phyloP scores from a whole-genome alignment of 75 land plant genomes.

The Pinus albicaulis region DNA sequence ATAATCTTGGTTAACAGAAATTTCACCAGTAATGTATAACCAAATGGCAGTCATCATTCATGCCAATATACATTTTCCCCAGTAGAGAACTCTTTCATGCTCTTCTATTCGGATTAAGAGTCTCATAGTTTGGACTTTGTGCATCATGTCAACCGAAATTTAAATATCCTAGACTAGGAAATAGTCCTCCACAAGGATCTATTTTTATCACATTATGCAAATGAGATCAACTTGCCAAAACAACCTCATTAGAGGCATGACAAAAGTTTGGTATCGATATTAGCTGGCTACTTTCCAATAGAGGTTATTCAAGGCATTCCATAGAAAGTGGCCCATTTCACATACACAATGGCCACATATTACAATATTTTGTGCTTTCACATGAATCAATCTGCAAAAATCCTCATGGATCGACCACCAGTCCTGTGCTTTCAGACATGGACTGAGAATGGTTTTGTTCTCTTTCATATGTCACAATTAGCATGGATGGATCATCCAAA shows the following conservation, averaged over 20 bases:
- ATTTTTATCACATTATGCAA: not conserved
- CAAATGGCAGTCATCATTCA: too few species aligned
- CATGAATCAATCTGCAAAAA: not conserved
- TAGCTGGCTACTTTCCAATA: not conserved
- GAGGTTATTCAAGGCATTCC: not conserved
- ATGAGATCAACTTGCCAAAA: not conserved
- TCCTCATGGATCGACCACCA: not conserved
- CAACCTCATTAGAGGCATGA: conserved; percentile 2
- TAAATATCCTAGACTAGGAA: not conserved
- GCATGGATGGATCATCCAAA: conserved; percentile 45
- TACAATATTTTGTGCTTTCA: not conserved
- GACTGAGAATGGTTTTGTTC: conserved; percentile 23
- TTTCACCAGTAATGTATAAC: not conserved
- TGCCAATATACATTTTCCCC: not conserved
- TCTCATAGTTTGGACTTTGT: conserved; percentile 2
- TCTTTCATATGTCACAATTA: conserved; percentile 57
- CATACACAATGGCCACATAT: not conserved
- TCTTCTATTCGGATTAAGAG: not conserved
- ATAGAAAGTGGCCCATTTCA: not conserved
- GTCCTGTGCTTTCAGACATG: conserved; percentile 7
- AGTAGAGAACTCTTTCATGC: not conserved
- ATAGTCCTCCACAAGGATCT: not conserved
- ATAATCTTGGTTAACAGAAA: not conserved
- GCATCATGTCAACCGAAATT: conserved; percentile 4
- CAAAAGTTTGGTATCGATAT: not conserved